Conservation (phyloP, 345 rosid genomes). For the Eucalyptus leucophloia region DNA sequence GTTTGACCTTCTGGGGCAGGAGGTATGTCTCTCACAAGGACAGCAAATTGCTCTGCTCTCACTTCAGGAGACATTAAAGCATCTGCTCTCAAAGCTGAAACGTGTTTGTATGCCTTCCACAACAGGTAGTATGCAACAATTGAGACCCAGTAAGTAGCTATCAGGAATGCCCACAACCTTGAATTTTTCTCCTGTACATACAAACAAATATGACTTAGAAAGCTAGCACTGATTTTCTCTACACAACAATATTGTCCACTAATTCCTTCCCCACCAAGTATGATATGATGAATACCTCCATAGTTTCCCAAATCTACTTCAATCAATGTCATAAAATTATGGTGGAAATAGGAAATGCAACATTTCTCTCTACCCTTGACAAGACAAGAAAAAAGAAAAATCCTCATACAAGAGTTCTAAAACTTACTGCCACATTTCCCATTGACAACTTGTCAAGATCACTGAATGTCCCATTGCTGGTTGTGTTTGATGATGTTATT, state of each 20-base stretch:
- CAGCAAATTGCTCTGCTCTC: conserved; percentile 67
- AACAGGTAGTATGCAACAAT: conserved; percentile 54
- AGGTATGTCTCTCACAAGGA: conserved; percentile 80
- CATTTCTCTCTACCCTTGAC: background rate
- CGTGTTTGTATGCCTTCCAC: conserved; percentile 86
- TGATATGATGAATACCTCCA: background rate
- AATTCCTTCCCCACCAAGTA: background rate
- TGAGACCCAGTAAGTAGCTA: conserved; percentile 65
- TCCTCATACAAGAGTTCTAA: background rate
- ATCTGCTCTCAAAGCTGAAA: conserved; percentile 45
- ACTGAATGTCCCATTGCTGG: conserved; percentile 44
- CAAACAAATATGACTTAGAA: background rate
- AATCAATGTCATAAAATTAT: background rate
- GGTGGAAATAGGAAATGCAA: background rate
- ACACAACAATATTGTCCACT: background rate
- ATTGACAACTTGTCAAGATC: conserved; percentile 63
- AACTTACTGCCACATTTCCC: conserved; percentile 58
- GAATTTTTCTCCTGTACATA: conserved; percentile 22
- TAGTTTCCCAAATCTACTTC: background rate
- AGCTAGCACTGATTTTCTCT: background rate
- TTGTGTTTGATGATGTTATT: background rate
- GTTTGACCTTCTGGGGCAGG: conserved; percentile 31
- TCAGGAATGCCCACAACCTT: conserved; percentile 72
- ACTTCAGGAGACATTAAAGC: conserved; percentile 57
- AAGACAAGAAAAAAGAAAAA: background rate